Evolutionary conservation across 2,329 filamentous ascomycete genomes (phyloP).

Genomic region (Pyricularia sp.): DNA sequence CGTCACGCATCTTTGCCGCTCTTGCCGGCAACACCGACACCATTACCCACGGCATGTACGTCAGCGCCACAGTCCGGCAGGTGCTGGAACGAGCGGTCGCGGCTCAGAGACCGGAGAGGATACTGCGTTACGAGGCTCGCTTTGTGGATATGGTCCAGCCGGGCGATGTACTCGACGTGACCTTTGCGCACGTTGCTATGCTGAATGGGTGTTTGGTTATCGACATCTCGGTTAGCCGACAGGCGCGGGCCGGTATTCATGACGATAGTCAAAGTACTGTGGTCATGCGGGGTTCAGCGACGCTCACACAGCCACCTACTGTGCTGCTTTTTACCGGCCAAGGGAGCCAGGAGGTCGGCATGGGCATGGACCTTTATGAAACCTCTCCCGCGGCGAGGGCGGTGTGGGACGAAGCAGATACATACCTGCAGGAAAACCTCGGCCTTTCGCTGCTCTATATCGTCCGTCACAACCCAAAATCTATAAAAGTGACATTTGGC

Average conservation of each 20-base stretch:
- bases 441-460: conserved; percentile 14
- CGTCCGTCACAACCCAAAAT: conserved; percentile 23
- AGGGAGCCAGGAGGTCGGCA: conserved; percentile 22
- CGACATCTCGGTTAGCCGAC: background rate
- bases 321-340: conserved; percentile 27
- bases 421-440: background rate
- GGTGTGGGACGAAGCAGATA: background rate
- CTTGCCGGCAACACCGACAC: conserved; percentile 19
- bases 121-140: conserved; percentile 14
- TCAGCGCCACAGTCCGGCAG: conserved; percentile 16
- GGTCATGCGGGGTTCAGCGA: background rate
- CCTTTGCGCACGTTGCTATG: background rate
- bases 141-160: conserved; percentile 24
- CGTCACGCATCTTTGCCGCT: conserved; percentile 19
- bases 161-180: conserved; percentile 17
- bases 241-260: background rate
- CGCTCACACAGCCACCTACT: conserved; percentile 10
- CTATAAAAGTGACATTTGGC: conserved; percentile 22
- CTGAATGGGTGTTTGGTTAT: background rate
- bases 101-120: conserved; percentile 11
- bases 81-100: conserved; percentile 9
- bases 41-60: conserved; percentile 28
- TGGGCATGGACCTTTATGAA: conserved; percentile 29
- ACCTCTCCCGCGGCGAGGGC: conserved; percentile 15
- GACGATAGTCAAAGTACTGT: background rate